Evolutionary conservation across 2,329 filamentous ascomycete species (phyloP), one percentile per base, ranked within the genome.

Genomic region (Rhynchosporium graminicola): DNA sequence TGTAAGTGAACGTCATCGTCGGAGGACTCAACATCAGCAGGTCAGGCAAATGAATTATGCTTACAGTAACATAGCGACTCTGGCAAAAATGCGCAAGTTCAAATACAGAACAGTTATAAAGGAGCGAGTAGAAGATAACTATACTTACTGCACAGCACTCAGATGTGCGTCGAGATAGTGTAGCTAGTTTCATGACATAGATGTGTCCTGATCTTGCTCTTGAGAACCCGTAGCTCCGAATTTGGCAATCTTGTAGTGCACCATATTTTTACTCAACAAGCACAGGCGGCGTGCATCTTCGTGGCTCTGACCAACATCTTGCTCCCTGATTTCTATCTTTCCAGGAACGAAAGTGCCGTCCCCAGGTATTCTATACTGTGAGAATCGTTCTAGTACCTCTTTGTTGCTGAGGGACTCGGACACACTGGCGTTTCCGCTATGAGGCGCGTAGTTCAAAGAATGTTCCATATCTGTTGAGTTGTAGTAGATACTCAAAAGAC

Each of bases 221-320:
- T 26, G 10, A 20, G 54, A 15, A 38, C n/a, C 9, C 1, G 55
- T 13, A 31, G 31, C 47, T 5, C 45, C 33, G 28, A 69, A 63
- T 31, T 63, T 70, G 26, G 73, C 67, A 31, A 74, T 67, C 54
- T 70, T 71, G 48, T 74, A 74, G 28, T 70, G 67, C 46, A 69
- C 26, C 29, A 59, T 63, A 42, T 71, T 69, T 63, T 70, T 67
- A 28, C 65, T 62, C 7, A 74, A 58, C 33, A 74, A 33, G 38
- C 72, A 59, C 7, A 74, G 57, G 52, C 71, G 66, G 54, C 61
- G 62, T 26, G 48, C 57, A 29, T 69, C 63, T 29, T 63, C 62
- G 9, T 64, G 63, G 13, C 45, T 36, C 42, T 38, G 55, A 55
- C 38, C n/a, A 7, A 29, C 31, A 45, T 47, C 59, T 45, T 47